Conservation (phyloP, 2,329 filamentous ascomycete species). For the Colletotrichum cuscutae region DNA sequence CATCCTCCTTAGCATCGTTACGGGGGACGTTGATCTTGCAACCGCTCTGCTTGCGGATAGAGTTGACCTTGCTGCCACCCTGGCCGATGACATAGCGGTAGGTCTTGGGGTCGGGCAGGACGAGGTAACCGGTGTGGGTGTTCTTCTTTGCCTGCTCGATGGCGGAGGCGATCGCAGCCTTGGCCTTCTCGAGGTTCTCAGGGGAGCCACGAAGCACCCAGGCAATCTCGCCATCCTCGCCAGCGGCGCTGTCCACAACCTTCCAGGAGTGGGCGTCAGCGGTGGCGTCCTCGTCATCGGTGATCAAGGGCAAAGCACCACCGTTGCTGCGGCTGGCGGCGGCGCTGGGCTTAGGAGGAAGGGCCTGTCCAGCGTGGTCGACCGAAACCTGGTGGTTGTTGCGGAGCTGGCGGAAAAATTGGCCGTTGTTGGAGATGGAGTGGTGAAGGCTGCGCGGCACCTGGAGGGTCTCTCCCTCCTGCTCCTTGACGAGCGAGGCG, state of each 20-base stretch:
- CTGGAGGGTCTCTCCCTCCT: slow-evolving; percentile 87
- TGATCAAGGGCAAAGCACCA: slow-evolving; percentile 85
- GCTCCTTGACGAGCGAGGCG: slow-evolving; percentile 79
- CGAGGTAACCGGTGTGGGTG: slow-evolving; percentile 84
- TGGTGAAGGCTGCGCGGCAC: slow-evolving; percentile 88
- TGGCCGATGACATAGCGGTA: slow-evolving; percentile 93
- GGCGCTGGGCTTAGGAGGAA: slow-evolving; percentile 74
- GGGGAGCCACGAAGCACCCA: slow-evolving; percentile 87
- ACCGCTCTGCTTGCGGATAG: slow-evolving; percentile 89
- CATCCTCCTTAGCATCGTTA: slow-evolving; percentile 78
- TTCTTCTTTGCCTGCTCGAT: slow-evolving; percentile 77
- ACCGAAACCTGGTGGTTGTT: slow-evolving; percentile 90
- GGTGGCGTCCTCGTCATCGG: slow-evolving; percentile 77
- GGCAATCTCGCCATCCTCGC: slow-evolving; percentile 79
- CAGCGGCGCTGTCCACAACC: slow-evolving; percentile 71
- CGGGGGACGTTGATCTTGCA: slow-evolving; percentile 95
- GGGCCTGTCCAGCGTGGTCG: slow-evolving; percentile 84
- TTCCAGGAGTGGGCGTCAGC: slow-evolving; percentile 85
- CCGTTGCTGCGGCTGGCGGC: slow-evolving; percentile 63
- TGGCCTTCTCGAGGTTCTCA: slow-evolving; percentile 86
- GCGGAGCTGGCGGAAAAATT: slow-evolving; percentile 91
- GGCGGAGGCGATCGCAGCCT: slow-evolving; percentile 76
- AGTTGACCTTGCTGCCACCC: slow-evolving; percentile 90
- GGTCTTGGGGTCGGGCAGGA: slow-evolving; percentile 87
- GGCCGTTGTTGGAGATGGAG: slow-evolving; percentile 84